Percentiles rank a stretch among this genome's conserved stretches.
phyloP scores from a whole-genome alignment of 495 filamentous ascomycete genomes.

The Stereocaulon alpinum region DNA sequence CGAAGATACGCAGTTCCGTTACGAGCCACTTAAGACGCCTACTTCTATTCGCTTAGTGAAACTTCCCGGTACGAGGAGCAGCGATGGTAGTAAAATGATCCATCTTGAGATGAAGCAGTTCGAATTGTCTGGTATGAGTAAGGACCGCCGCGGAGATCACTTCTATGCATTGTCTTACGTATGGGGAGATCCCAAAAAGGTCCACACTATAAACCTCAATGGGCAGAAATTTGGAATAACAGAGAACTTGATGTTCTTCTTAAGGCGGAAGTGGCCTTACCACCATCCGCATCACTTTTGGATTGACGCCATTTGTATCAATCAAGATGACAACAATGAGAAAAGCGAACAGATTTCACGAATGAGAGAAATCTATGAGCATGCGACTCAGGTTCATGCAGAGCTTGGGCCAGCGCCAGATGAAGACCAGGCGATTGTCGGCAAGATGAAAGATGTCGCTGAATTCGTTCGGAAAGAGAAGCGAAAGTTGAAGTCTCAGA shows the following conservation, averaged over 20 bases:
- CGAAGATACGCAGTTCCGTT: neutral
- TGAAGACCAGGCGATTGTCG: neutral
- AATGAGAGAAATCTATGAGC: constrained; percentile 10
- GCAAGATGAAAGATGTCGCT: neutral
- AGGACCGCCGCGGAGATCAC: no score
- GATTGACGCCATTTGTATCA: constrained; percentile 14
- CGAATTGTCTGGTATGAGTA: neutral
- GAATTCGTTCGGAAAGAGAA: no score
- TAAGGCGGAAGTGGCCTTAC: neutral
- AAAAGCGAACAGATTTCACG: constrained; percentile 3
- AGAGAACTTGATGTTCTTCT: neutral
- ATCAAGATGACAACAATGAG: constrained; percentile 7
- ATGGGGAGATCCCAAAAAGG: neutral
- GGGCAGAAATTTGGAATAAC: neutral
- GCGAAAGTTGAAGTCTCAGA: no score
- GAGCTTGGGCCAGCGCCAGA: neutral
- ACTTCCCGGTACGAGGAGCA: neutral
- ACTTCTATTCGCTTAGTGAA: neutral
- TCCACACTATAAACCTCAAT: neutral
- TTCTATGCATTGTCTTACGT: neutral
- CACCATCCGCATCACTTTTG: neutral
- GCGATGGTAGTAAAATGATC: neutral
- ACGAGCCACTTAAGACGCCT: neutral
- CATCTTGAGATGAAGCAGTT: neutral
- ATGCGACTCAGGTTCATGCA: neutral